Evolutionary conservation across 1,284 basidiomycete genomes (phyloP).

Genomic region (Psilocybe mexicana): DNA sequence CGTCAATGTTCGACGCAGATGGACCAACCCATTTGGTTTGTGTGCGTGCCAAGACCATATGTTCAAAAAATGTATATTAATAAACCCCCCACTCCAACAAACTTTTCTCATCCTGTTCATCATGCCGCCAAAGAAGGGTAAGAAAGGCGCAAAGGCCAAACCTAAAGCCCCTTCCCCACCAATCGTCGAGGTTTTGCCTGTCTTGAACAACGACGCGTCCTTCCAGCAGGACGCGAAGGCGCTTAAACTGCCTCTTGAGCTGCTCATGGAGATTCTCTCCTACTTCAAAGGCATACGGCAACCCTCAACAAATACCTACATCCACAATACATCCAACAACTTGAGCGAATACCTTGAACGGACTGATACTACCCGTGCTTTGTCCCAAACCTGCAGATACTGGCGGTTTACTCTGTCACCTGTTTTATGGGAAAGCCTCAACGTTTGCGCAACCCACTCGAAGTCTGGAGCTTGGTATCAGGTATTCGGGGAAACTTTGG

Average conservation of each 20-base stretch:
- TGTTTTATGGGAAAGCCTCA: slow-evolving; percentile 28
- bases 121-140: background rate
- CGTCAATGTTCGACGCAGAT: too few species aligned
- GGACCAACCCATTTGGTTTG: too few species aligned
- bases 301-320: background rate
- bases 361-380: slow-evolving; percentile 26
- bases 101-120: background rate
- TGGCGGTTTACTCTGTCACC: slow-evolving; percentile 28
- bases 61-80: background rate
- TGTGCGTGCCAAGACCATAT: too few species aligned
- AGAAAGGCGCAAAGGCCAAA: background rate
- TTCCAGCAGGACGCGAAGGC: slow-evolving; percentile 2
- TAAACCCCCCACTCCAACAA: background rate
- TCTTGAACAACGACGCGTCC: too few species aligned
- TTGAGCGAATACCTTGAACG: slow-evolving; percentile 19
- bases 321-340: slow-evolving; percentile 11
- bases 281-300: slow-evolving; percentile 14
- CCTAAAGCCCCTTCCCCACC: background rate
- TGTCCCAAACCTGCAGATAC: slow-evolving; percentile 32
- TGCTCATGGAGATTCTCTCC: slow-evolving; percentile 20
- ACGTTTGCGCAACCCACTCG: slow-evolving; percentile 24
- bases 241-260: slow-evolving; percentile 18
- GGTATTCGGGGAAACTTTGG: slow-evolving; percentile 9
- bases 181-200: too few species aligned
- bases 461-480: slow-evolving; percentile 15